Base-by-base conservation (phyloP, 2,329 filamentous ascomycete species). In the Monosporascus cannonballus region DNA sequence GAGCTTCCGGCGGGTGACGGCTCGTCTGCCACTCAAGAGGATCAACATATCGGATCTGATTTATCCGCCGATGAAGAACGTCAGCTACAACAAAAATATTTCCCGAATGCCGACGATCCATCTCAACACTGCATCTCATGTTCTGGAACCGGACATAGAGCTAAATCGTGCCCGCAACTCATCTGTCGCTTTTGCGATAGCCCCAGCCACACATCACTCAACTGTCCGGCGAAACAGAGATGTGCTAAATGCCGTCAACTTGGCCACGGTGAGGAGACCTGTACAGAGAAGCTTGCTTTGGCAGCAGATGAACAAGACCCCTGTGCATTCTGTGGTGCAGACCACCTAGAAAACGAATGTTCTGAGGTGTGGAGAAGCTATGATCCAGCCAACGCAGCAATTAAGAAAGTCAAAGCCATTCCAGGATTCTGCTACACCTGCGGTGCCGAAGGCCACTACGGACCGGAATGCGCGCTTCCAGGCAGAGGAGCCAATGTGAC, bases 171-270 rank as follows among this genome's bases (percentile, higher is more conserved):
- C 59, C 73, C 76, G 14, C 65, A 71, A 14, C 62, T 71, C 22
- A 63, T 55, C 3, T 85, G 83, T 63, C 71, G 67, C 6, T 75
- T 76, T 51, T 85, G 79, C 61, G 65, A 68, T 24, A 69, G 67
- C 50, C 54, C 59, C 14, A 68, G 68, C 2, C 81, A 86, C 63
- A 73, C 73, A 50, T 69, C 72, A 5, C 74, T 74, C 57, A 70
- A 67, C 51, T 86, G 83, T 57, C 78, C 80, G 11, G 70, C 68
- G 5, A 73, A 71, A 36, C 66, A 67, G 36, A 74, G 80, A 55
- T 86, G 83, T 63, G 64, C 60, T 48, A 83, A 81, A 62, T 90
- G 87, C 67, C 77, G 74, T 47, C 80, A 85, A 65, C 71, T 79
- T 44, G 86, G 86, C 9, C 87, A 90, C 61, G 59, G 62, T 49